Evolutionary conservation across 129 eudicot genomes (phyloP).

Genomic region (Ambrosia artemisiifolia): DNA sequence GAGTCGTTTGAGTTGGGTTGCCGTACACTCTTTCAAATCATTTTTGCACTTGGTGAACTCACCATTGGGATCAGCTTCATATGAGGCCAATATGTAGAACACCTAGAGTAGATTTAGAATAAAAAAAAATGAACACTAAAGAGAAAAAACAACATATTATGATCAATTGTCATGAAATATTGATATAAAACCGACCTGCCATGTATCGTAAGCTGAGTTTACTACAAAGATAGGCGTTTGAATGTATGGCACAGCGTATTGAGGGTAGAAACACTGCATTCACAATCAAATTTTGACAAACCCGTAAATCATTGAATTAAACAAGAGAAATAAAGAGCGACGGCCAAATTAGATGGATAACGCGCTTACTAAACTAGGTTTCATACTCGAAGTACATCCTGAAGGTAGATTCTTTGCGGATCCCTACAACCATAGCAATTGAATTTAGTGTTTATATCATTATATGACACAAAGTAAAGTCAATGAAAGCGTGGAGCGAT

Average conservation of each 20-base stretch:
- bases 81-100: slow-evolving; percentile 28
- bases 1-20: slow-evolving; percentile 24
- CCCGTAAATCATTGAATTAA: not conserved
- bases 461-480: not conserved
- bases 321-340: not conserved
- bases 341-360: not conserved
- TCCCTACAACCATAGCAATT: slow-evolving; percentile 30
- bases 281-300: not conserved
- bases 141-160: not conserved
- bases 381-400: slow-evolving; percentile 39
- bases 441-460: not conserved
- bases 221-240: slow-evolving; percentile 33
- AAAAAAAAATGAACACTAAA: not conserved
- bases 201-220: slow-evolving; percentile 44
- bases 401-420: slow-evolving; percentile 37
- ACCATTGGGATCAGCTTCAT: slow-evolving; percentile 38
- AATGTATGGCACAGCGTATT: slow-evolving; percentile 23
- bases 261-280: slow-evolving; percentile 41
- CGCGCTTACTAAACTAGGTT: slow-evolving; percentile 34
- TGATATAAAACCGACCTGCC: slow-evolving; percentile 32
- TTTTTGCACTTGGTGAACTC: slow-evolving; percentile 26
- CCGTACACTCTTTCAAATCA: slow-evolving; percentile 21
- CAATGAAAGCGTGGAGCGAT: not conserved
- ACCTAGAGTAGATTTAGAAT: slow-evolving; percentile 5
- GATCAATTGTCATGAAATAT: not conserved